These are phyloP conservation scores for Yamadazyma scolyti DNA, from an alignment of 805 yeast genomes.

Conservation along the genomic window DNA sequence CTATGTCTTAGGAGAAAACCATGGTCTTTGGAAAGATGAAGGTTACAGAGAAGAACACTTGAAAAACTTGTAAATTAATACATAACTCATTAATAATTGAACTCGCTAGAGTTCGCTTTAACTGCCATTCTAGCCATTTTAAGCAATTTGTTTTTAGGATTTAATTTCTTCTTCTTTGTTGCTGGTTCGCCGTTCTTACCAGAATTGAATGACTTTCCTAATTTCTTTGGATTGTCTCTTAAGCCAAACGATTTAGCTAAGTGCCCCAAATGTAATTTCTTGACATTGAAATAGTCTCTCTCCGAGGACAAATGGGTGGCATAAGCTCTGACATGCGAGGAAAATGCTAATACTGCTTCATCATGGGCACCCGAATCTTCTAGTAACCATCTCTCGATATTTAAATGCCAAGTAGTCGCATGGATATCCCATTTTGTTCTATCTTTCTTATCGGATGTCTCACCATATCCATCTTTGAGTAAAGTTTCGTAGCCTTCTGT, in stretches of 20 bases:
- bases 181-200: conserved; percentile 11
- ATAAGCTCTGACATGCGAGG: conserved; percentile 90
- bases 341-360: conserved; percentile 75
- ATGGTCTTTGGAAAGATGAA: conserved; percentile 58
- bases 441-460: conserved; percentile 27
- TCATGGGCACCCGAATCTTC: conserved; percentile 60
- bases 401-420: conserved; percentile 95
- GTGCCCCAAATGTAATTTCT: conserved; percentile 87
- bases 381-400: conserved; percentile 83
- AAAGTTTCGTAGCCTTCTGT: conserved; percentile 31
- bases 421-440: conserved; percentile 78
- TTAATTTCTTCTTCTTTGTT: conserved; percentile 50
- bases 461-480: conserved; percentile 33
- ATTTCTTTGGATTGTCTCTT: conserved; percentile 87
- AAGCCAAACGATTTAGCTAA: conserved; percentile 92
- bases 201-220: conserved; percentile 45
- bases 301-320: conserved; percentile 89
- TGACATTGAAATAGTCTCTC: conserved; percentile 75
- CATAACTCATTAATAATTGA: conserved; percentile 46
- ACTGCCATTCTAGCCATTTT: conserved; percentile 70
- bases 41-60: conserved; percentile 16
- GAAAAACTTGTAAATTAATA: conserved; percentile 1
- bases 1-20: conserved; percentile 72
- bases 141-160: conserved; percentile 69
- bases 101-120: conserved; percentile 64